Percentiles rank a stretch among this genome's conserved stretches.
These are phyloP conservation scores for Cladosporium sp. DNA, from an alignment of 2,329 filamentous ascomycete species.

Conservation along the genomic window DNA sequence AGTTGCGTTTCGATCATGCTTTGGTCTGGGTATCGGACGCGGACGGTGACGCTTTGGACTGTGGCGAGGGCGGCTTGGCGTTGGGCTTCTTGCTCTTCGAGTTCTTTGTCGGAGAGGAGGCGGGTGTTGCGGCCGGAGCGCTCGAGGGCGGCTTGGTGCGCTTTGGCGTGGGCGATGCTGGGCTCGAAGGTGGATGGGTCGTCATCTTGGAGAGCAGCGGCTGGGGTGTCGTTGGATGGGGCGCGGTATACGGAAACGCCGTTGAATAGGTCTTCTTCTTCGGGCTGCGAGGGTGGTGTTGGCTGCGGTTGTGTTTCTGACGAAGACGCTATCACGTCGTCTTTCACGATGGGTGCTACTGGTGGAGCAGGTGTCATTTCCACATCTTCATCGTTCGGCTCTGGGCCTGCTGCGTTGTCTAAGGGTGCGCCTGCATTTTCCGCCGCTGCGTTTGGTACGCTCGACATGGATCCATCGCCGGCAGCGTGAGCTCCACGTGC, in stretches of 20 bases:
- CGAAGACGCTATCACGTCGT: slow-evolving; percentile 29
- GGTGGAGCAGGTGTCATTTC: slow-evolving; percentile 10
- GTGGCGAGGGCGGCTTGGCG: slow-evolving; percentile 62
- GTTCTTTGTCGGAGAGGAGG: slow-evolving; percentile 76
- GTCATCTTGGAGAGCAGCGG: slow-evolving; percentile 62
- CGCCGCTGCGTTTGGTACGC: slow-evolving; percentile 22
- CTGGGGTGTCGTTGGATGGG: slow-evolving; percentile 68
- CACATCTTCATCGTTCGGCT: slow-evolving; percentile 23
- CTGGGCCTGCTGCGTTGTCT: slow-evolving; percentile 21
- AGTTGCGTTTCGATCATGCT: slow-evolving; percentile 72
- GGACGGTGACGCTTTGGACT: slow-evolving; percentile 67
- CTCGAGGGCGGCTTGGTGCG: slow-evolving; percentile 66
- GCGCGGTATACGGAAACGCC: slow-evolving; percentile 63
- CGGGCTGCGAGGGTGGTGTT: slow-evolving; percentile 2
- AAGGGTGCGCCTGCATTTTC: slow-evolving; percentile 20
- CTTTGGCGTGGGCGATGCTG: slow-evolving; percentile 70
- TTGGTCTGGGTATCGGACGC: slow-evolving; percentile 84
- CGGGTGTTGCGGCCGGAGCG: slow-evolving; percentile 66
- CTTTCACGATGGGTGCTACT: slow-evolving; percentile 18
- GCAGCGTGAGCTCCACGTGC: slow-evolving; percentile 22
- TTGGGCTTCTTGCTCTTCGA: slow-evolving; percentile 64
- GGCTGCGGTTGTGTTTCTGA: slow-evolving; percentile 20
- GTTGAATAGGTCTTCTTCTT: slow-evolving; percentile 17
- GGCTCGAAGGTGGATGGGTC: slow-evolving; percentile 74
- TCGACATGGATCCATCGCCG: slow-evolving; percentile 16